Evolutionary conservation across 345 rosid species (phyloP), one percentile per base, ranked within the genome.

Genomic region (Eucalyptus cloeziana): DNA sequence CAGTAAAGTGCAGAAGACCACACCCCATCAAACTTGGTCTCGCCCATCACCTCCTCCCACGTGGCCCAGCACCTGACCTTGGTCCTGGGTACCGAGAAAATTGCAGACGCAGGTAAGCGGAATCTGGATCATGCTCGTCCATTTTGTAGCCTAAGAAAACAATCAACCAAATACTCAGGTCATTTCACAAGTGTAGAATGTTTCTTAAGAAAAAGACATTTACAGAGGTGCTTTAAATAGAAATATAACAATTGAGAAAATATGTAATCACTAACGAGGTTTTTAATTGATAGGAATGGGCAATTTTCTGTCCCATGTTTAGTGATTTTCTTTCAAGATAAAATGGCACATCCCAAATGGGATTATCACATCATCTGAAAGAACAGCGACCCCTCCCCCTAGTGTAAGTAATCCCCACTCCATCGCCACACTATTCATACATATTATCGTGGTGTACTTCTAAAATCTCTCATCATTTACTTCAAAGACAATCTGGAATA

Each of bases 11-110:
- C 62, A 64, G 62, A 25, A 30, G 86, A 86, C 25, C 30, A 89
- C 69, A 76, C 58, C 86, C 49, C 49, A 50, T 27, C 44, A 43
- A n/a, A 69, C 13, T 80, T 15, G 51, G 31, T 67, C 60, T 43
- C n/a, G 7, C 86, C 71, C 62, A 76, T 94, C 96, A 94, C 91
- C 98, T 96, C 92, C 93, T 94, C 85, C 95, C 94, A 89, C 96
- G 97, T 87, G 91, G 86, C 91, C 95, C 94, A 89, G 92, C 85
- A 89, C 92, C 91, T 54, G 94, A 93, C 90, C 98, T 94, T 86
- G 95, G 97, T 52, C 97, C 96, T 31, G 97, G 97, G 87, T 89
- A 91, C 79, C 97, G 94, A 49, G 96, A 94, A 91, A 97, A 97
- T 71, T 96, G 96, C 83, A 95, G 94, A 89, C 94, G 92, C 93